Base-by-base conservation (phyloP, 371 early-diverging fungal genomes). In the Coemansia sp. region DNA sequence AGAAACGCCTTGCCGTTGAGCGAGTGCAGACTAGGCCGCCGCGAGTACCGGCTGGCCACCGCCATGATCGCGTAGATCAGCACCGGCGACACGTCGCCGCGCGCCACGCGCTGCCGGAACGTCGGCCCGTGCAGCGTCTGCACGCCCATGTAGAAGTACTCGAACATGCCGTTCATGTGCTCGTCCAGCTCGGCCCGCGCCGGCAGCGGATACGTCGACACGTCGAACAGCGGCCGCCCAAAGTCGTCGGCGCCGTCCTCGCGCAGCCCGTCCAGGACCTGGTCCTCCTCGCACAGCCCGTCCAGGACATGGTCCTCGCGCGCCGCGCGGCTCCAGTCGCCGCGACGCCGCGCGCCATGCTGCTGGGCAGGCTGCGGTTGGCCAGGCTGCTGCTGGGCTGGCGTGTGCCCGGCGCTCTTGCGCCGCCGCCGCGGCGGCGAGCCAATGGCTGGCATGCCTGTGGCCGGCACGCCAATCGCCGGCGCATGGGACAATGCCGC, bases 11-110 rank as follows among this genome's bases (percentile, higher is more conserved):
- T 65, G 35, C 75, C 75, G 61, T 69, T 75, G 45, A 75, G 62
- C 63, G 70, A 65, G 60, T 75, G 75, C 63, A 75, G 60, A n/a
- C 63, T 66, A 14, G 75, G 75, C 10, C 59, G 49, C 26, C 75
- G 66, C 60, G 70, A 69, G 63, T 75, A 75, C 39, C 75, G 58
- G 47, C 70, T 75, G 54, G 70, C 70, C 16, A 75, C 60, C 1
- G 75, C 75, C 75, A 75, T 75, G 7, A 75, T 69, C 12, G 75
- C 70, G 39, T 75, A 75, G 5, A 75, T 60, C 16, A 75, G 66
- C 56, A 75, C 66, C 1, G 75, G 75, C 63, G 70, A 69, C 50
- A 75, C 75, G 10, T 34, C 11, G 14, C 70, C 71, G n/a, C 40
- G 43, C 2, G 14, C 43, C 10, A 70, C 49, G 34, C 71, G 70